These are phyloP conservation scores for Vavraia culicis DNA, from an alignment of 371 early-diverging fungal species.

Conservation along the genomic window DNA sequence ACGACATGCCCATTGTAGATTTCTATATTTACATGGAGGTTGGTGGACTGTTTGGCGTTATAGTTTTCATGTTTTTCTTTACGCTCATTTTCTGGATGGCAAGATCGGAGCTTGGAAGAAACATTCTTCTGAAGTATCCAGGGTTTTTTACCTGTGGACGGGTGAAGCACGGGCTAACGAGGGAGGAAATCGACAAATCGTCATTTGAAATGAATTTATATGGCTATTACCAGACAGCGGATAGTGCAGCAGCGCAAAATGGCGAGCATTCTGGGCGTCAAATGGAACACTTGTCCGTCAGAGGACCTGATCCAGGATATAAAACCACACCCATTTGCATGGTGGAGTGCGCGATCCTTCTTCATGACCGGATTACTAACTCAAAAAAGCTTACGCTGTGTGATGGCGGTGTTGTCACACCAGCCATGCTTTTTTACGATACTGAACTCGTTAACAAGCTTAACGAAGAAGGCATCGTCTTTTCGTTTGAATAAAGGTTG, in stretches of 20 bases:
- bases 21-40: conserved; percentile 28
- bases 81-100: conserved; percentile 10
- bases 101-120: conserved; percentile 9
- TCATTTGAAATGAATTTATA: conserved; percentile 31
- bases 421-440: conserved; percentile 33
- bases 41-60: conserved; percentile 6
- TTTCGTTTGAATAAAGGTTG: conserved; percentile 5
- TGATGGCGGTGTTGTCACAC: conserved; percentile 39
- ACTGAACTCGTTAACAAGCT: conserved; percentile 35
- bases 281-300: conserved; percentile 9
- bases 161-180: conserved; percentile 28
- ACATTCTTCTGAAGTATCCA: conserved; percentile 13
- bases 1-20: neutral
- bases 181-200: conserved; percentile 21
- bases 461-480: conserved; percentile 24
- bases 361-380: conserved; percentile 1
- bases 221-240: neutral
- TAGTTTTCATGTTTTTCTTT: conserved; percentile 9
- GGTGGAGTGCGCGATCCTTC: conserved; percentile 16
- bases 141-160: conserved; percentile 28
- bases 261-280: neutral
- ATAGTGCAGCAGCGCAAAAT: neutral
- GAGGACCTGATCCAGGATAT: conserved; percentile 44
- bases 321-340: conserved; percentile 36
- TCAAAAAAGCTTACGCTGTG: neutral